Conservation (phyloP, 768 basidiomycete species). For the Trametes maxima region DNA sequence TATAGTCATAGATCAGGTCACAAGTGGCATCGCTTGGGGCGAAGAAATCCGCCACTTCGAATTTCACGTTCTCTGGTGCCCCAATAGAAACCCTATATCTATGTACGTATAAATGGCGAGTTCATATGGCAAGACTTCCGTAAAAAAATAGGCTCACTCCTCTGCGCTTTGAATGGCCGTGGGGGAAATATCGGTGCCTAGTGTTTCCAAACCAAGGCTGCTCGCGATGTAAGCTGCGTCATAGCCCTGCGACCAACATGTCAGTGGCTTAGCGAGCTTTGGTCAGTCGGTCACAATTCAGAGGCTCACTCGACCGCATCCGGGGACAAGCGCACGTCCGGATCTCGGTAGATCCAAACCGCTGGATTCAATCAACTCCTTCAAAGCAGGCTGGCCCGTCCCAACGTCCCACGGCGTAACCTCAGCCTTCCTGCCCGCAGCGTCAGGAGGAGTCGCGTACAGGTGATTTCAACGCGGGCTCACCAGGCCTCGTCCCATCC, state of each 20-base stretch:
- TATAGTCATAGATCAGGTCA: constrained; percentile 69
- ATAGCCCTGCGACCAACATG: constrained; percentile 48
- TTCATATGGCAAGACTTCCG: background rate
- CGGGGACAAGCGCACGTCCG: constrained; percentile 52
- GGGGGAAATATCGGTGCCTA: constrained; percentile 59
- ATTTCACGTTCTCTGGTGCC: constrained; percentile 34
- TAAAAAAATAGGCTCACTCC: constrained; percentile 2
- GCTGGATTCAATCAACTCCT: constrained; percentile 50
- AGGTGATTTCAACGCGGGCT: background rate
- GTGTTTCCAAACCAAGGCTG: constrained; percentile 47
- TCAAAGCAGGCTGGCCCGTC: constrained; percentile 55
- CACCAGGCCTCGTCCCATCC: constrained; percentile 30
- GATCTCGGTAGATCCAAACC: constrained; percentile 45
- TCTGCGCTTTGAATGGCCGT: constrained; percentile 47
- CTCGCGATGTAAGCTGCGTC: constrained; percentile 59
- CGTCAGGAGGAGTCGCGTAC: background rate
- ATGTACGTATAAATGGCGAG: background rate
- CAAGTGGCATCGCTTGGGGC: constrained; percentile 37
- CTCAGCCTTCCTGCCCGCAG: constrained; percentile 39
- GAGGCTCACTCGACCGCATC: constrained; percentile 52
- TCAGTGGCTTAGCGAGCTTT: background rate
- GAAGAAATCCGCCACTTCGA: constrained; percentile 59
- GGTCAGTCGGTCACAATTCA: background rate
- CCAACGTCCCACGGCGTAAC: constrained; percentile 69
- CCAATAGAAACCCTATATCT: background rate